Conservation (phyloP, 345 rosid species). For the Nephelium lappaceum region DNA sequence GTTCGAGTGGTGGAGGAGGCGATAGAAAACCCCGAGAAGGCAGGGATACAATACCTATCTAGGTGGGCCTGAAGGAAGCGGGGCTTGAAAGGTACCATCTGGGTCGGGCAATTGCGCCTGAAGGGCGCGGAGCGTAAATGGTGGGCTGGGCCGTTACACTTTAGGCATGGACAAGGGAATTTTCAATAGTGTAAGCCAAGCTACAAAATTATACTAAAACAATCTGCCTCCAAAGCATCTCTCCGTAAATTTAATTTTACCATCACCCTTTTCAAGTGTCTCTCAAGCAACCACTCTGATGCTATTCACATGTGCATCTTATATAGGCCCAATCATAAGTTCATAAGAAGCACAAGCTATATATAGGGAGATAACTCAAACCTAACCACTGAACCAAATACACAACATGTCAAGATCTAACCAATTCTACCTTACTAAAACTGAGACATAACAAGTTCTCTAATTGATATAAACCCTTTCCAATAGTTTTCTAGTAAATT, state of each 20-base stretch:
- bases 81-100: too few relatives aligned
- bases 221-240: not conserved
- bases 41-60: too few relatives aligned
- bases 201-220: not conserved
- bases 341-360: not conserved
- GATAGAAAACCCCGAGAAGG: too few relatives aligned
- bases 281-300: not conserved
- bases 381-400: not conserved
- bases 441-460: not conserved
- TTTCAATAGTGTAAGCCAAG: not conserved
- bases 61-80: too few relatives aligned
- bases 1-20: too few relatives aligned
- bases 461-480: not conserved
- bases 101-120: too few relatives aligned
- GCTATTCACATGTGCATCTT: not conserved
- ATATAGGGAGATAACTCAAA: not conserved
- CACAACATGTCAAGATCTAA: not conserved
- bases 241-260: not conserved
- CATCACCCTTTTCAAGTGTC: not conserved
- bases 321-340: not conserved
- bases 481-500: not conserved
- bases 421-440: not conserved
- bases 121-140: too few relatives aligned
- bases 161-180: not conserved
- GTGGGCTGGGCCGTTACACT: too few relatives aligned